Conservation (phyloP, 768 basidiomycete species). For the Lentinula aciculospora region DNA sequence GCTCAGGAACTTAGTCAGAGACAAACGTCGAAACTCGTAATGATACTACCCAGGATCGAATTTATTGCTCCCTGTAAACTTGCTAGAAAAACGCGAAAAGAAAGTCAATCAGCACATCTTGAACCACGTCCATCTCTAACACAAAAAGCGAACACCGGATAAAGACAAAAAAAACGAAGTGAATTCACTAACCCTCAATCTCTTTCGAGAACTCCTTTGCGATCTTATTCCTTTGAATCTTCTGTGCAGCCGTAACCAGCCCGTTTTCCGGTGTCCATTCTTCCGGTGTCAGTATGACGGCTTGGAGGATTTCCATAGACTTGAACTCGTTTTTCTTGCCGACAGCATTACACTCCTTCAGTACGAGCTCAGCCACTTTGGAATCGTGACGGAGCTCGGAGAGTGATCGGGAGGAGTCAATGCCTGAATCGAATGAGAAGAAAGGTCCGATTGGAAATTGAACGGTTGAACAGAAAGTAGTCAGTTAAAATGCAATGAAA, state of each 20-base stretch:
- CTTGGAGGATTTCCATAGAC: constrained; percentile 69
- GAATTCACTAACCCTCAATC: constrained; percentile 55
- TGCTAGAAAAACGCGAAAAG: neutral
- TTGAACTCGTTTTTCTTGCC: constrained; percentile 89
- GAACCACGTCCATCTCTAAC: no score
- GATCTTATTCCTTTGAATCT: constrained; percentile 75
- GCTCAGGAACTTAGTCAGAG: no score
- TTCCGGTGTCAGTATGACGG: constrained; percentile 71
- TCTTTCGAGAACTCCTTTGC: constrained; percentile 56
- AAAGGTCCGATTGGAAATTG: no score
- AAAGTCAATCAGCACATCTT: neutral
- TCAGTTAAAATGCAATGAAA: no score
- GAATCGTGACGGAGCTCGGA: constrained; percentile 49
- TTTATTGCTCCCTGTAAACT: neutral
- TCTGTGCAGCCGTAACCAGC: constrained; percentile 87
- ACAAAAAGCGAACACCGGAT: no score
- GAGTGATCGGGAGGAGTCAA: constrained; percentile 37
- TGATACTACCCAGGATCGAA: no score
- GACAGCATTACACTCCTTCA: constrained; percentile 71
- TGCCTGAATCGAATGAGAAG: constrained; percentile 15
- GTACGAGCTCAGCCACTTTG: constrained; percentile 52
- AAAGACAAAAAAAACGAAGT: neutral
- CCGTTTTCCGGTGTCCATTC: constrained; percentile 94
- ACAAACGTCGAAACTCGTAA: no score
- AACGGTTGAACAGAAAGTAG: no score